Evolutionary conservation across 139 green algal species (phyloP), one percentile per base, ranked within the genome.

Genomic region (Chloropicon primus): DNA sequence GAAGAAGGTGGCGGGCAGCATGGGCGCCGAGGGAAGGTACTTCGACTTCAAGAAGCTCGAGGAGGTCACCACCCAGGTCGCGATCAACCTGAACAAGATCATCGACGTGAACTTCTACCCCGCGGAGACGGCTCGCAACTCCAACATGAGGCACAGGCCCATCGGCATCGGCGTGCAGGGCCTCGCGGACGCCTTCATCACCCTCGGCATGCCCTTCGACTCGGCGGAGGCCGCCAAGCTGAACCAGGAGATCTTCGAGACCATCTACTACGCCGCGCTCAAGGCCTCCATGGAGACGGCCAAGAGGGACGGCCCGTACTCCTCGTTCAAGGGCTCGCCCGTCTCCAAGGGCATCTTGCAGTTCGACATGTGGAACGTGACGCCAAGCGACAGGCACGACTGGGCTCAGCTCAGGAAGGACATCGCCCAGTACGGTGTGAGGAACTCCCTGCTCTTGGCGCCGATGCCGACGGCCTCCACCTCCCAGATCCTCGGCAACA

Each of bases 21-120:
- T 27, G 71, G 28, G 25, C 0, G 28, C 72, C 17, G 22, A 24
- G 10, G 21, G 24, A 80, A 87, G 90, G 28, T 92, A 82, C 82
- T 97, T 97, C 78, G 92, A 97, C 79, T 95, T 96, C 81, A 88
- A 93, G 2, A 90, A 83, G 62, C 84, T 89, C n/a, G 74, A 23
- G 21, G 84, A 75, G 74, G 87, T 94, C 22, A 87, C 77, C 73
- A 81, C 78, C 74, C 78, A 79, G 75, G 90, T 92, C 22, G 94
- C 94, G 0, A 87, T 82, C 80, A 99, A 98, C 87, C 85, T 99
- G 23, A 99, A 99, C 88, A 91, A 92, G 76, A 97, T 99, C 85
- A 99, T 99, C 77, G 95, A 99, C 82, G 85, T 97, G 83, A 99
- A 98, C 92, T 97, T 89, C 89, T 99, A 99, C 86, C 95, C 95